phyloP scores from a whole-genome alignment of 2,329 filamentous ascomycete species.

The Ophiobolus disseminans region DNA sequence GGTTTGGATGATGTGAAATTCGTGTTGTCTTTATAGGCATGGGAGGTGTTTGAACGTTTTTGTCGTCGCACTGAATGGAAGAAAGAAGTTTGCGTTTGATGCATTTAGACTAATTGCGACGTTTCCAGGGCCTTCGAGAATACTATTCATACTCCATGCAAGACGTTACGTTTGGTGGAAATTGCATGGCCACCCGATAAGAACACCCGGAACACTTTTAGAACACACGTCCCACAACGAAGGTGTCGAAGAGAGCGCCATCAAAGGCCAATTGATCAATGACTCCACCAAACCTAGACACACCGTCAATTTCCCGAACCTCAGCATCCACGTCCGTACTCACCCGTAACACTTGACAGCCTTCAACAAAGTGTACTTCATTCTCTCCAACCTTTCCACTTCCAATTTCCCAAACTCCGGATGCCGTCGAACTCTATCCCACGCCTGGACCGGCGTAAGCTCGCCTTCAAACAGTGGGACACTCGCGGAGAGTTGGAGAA shows the following conservation, averaged over 20 bases:
- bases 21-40: too few relatives aligned
- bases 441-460: conserved; percentile 49
- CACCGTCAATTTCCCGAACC: background rate
- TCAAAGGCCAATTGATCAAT: conserved; percentile 22
- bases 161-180: too few relatives aligned
- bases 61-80: too few relatives aligned
- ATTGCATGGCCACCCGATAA: too few relatives aligned
- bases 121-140: too few relatives aligned
- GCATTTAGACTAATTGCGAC: too few relatives aligned
- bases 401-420: conserved; percentile 30
- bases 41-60: too few relatives aligned
- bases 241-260: conserved; percentile 18
- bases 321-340: conserved; percentile 5
- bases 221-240: conserved; percentile 22
- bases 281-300: conserved; percentile 29
- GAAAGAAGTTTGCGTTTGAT: too few relatives aligned
- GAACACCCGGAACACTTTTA: too few relatives aligned
- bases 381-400: conserved; percentile 20
- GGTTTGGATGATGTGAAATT: too few relatives aligned
- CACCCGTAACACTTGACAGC: conserved; percentile 45
- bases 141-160: too few relatives aligned
- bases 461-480: conserved; percentile 32
- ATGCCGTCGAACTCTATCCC: conserved; percentile 42
- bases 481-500: conserved; percentile 25
- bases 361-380: conserved; percentile 35